phyloP scores from a whole-genome alignment of 441 rosid genomes.

The Gossypium schwendimanii region DNA sequence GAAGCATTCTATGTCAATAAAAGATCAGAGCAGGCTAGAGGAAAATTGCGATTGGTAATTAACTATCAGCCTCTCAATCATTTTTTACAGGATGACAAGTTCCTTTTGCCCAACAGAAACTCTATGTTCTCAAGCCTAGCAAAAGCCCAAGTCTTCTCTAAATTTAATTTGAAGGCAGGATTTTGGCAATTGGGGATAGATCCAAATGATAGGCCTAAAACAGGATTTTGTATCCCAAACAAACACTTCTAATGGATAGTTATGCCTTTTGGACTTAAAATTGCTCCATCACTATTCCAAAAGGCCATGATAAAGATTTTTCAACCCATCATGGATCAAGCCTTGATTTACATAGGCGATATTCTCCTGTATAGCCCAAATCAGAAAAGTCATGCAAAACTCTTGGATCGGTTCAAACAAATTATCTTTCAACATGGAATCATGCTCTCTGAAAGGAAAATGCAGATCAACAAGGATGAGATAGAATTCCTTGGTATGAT shows the following conservation, averaged over 20 bases:
- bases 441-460: background rate
- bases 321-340: background rate
- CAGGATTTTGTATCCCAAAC: background rate
- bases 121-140: background rate
- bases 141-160: background rate
- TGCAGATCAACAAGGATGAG: background rate
- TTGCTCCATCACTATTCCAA: background rate
- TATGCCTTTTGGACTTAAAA: background rate
- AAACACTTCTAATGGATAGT: background rate
- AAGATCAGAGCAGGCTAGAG: background rate
- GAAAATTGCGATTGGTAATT: background rate
- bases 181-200: background rate
- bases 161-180: background rate
- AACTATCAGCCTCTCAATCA: background rate
- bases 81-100: background rate
- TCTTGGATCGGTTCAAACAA: background rate
- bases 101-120: background rate
- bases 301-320: background rate
- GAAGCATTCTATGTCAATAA: conserved; percentile 1
- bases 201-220: background rate
- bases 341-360: background rate
- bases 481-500: background rate
- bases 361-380: background rate
- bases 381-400: background rate
- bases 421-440: background rate